A percentile compares a stretch with the other conserved stretches of the same genome.
Evolutionary conservation across 2,329 filamentous ascomycete species (phyloP).

Genomic region (Ascochyta rabiei): DNA sequence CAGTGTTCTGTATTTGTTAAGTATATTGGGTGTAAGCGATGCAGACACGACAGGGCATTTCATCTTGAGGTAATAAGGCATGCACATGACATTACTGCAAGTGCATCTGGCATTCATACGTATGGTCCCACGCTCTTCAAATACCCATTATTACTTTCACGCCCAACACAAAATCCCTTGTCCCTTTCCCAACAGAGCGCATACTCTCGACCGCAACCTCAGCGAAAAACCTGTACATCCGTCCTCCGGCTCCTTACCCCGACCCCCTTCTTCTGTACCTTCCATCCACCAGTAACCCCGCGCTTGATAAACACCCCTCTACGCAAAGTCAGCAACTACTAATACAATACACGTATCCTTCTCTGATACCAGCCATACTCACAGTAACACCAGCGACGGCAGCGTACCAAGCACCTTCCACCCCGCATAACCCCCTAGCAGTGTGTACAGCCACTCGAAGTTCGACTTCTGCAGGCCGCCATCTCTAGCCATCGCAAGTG

Average conservation of each 20-base stretch:
- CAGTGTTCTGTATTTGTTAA: constrained; percentile 11
- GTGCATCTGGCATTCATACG: too few relatives aligned
- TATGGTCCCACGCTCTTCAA: too few relatives aligned
- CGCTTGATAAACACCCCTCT: background rate
- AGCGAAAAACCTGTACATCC: constrained; percentile 2
- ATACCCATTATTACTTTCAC: too few relatives aligned
- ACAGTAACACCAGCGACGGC: constrained; percentile 1
- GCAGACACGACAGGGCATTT: too few relatives aligned
- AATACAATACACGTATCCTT: background rate
- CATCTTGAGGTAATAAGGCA: too few relatives aligned
- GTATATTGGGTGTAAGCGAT: too few relatives aligned
- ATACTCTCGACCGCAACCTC: background rate
- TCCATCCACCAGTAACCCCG: background rate
- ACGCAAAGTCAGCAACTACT: background rate
- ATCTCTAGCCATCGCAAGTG: background rate
- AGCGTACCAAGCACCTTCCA: constrained; percentile 1
- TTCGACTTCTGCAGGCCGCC: background rate
- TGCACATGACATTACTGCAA: too few relatives aligned
- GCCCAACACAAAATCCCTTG: too few relatives aligned
- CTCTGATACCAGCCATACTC: background rate
- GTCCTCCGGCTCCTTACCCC: constrained; percentile 1
- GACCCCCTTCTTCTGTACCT: background rate
- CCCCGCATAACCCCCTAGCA: constrained; percentile 1
- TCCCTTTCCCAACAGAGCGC: too few relatives aligned
- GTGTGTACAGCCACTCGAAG: background rate